phyloP scores from a whole-genome alignment of 2,329 filamentous ascomycete genomes.

The Microcyclosporella mali region DNA sequence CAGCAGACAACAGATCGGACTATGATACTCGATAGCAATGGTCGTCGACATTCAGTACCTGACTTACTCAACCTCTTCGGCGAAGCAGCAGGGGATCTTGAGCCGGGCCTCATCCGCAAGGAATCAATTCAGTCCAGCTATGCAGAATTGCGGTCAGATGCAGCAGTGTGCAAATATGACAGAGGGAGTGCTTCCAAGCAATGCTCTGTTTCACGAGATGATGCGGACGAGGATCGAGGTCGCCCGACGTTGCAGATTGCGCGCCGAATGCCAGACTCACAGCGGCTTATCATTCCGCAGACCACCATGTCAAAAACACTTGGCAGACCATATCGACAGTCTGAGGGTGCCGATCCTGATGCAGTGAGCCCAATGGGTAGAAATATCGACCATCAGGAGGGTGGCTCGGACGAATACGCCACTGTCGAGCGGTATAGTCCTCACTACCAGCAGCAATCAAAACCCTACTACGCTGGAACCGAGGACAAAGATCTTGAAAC shows the following conservation, averaged over 20 bases:
- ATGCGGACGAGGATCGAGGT: not conserved
- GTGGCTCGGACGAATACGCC: too few relatives aligned
- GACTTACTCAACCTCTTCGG: slow-evolving; percentile 1
- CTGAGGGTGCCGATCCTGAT: too few relatives aligned
- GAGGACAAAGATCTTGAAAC: not conserved
- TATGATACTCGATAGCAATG: slow-evolving; percentile 29
- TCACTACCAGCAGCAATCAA: too few relatives aligned
- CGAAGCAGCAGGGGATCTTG: not conserved
- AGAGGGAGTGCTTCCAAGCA: not conserved
- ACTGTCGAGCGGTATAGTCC: too few relatives aligned
- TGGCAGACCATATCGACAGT: too few relatives aligned
- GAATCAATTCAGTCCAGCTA: not conserved
- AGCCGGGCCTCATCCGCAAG: not conserved
- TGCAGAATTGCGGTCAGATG: too few relatives aligned
- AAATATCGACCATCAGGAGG: too few relatives aligned
- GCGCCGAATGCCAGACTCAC: not conserved
- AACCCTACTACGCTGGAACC: too few relatives aligned
- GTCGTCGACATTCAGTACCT: not conserved
- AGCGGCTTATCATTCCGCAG: not conserved
- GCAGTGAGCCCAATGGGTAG: too few relatives aligned
- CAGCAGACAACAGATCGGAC: slow-evolving; percentile 6
- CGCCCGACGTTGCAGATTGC: not conserved
- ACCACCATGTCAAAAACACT: not conserved
- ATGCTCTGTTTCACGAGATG: not conserved
- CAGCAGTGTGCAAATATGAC: not conserved